Evolutionary conservation across 2,329 filamentous ascomycete genomes (phyloP).

Genomic region (Corynespora cassiicola): DNA sequence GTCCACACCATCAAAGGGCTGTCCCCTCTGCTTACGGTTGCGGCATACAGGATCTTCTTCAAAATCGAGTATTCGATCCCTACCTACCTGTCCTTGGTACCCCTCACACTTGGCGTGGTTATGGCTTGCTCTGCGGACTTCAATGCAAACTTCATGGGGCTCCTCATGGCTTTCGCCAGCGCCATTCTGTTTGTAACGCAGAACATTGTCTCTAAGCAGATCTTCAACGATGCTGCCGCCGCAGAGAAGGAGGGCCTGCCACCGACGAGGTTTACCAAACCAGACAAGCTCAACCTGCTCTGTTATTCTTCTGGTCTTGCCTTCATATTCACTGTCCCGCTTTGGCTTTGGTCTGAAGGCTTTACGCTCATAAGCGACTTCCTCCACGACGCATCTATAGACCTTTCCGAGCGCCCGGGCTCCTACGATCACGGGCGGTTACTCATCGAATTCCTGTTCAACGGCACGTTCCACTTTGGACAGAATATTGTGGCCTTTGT

Average conservation of each 20-base stretch:
- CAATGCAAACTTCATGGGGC: slow-evolving; percentile 86
- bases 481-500: slow-evolving; percentile 97
- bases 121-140: slow-evolving; percentile 94
- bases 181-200: slow-evolving; percentile 96
- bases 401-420: slow-evolving; percentile 77
- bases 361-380: slow-evolving; percentile 79
- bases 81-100: slow-evolving; percentile 79
- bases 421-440: slow-evolving; percentile 69
- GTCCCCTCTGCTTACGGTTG: slow-evolving; percentile 91
- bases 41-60: slow-evolving; percentile 90
- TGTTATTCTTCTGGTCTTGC: slow-evolving; percentile 97
- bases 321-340: slow-evolving; percentile 84
- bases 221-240: slow-evolving; percentile 92
- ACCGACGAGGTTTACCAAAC: slow-evolving; percentile 70
- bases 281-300: slow-evolving; percentile 95
- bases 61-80: slow-evolving; percentile 84
- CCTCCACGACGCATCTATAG: slow-evolving; percentile 79
- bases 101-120: slow-evolving; percentile 92
- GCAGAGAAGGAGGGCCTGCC: slow-evolving; percentile 76
- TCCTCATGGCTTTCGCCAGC: slow-evolving; percentile 86
- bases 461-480: slow-evolving; percentile 93
- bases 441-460: slow-evolving; percentile 90
- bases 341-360: slow-evolving; percentile 94
- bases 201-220: slow-evolving; percentile 97
- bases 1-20: slow-evolving; percentile 99